phyloP scores from a whole-genome alignment of 1,284 basidiomycete species.

The Rhodofomes roseus region DNA sequence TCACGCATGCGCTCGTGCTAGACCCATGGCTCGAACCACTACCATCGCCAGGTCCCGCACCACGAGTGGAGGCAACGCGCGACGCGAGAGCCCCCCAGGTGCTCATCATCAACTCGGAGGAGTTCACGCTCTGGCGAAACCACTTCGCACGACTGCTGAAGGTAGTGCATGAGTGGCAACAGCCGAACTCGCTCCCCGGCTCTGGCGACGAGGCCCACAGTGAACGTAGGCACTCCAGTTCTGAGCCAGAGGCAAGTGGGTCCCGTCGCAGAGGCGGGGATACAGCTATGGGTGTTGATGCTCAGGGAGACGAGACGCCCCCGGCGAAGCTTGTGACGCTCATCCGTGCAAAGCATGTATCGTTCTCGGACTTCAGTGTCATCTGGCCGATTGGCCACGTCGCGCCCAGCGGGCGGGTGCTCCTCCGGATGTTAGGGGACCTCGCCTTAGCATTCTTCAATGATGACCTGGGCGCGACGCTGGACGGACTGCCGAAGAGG shows the following conservation, averaged over 20 bases:
- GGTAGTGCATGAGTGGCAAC: conserved; percentile 49
- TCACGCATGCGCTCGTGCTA: conserved; percentile 53
- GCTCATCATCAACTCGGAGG: conserved; percentile 70
- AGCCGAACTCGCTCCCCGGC: conserved; percentile 9
- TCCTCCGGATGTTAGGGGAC: conserved; percentile 39
- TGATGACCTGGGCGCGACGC: conserved; percentile 29
- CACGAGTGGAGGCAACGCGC: conserved; percentile 21
- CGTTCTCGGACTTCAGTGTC: conserved; percentile 58
- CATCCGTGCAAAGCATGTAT: conserved; percentile 46
- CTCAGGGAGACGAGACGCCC: neutral
- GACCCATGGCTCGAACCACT: conserved; percentile 82
- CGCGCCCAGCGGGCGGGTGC: conserved; percentile 18
- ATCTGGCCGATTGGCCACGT: conserved; percentile 28
- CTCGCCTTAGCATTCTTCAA: conserved; percentile 51
- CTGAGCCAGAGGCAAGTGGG: neutral
- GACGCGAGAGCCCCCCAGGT: conserved; percentile 32
- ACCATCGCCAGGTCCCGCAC: conserved; percentile 47
- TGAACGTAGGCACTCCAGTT: neutral
- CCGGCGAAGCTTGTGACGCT: neutral
- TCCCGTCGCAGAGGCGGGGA: neutral
- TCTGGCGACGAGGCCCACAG: neutral
- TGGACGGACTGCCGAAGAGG: conserved; percentile 30
- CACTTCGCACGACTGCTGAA: conserved; percentile 59
- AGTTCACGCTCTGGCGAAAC: conserved; percentile 70
- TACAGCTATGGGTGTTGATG: neutral